Evolutionary conservation across 179 eudicot genomes (phyloP).

Genomic region (Silene vulgaris): DNA sequence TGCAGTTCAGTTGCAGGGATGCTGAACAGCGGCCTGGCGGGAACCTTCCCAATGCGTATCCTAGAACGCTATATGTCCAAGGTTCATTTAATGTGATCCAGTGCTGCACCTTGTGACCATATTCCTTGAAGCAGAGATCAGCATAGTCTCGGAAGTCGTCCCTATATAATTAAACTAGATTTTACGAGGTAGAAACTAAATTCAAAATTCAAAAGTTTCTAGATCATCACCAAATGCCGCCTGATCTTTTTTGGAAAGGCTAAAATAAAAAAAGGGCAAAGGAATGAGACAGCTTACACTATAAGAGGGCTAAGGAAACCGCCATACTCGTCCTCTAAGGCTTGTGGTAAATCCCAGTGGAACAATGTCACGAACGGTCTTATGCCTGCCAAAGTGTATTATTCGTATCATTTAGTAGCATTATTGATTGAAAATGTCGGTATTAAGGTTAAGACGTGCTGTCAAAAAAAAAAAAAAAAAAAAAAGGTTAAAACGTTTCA

Average conservation of each 20-base stretch:
- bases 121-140: constrained; percentile 36
- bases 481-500: no score
- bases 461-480: no score
- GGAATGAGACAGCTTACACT: constrained; percentile 37
- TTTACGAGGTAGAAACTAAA: background rate
- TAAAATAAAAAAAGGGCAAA: background rate
- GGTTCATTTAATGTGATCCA: constrained; percentile 44
- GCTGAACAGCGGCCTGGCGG: constrained; percentile 33
- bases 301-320: constrained; percentile 50
- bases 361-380: constrained; percentile 55
- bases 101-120: constrained; percentile 35
- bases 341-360: constrained; percentile 73
- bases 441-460: constrained; percentile 2
- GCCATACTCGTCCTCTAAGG: constrained; percentile 51
- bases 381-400: constrained; percentile 34
- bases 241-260: background rate
- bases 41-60: constrained; percentile 22
- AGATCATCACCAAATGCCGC: background rate
- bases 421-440: no score
- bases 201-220: no score
- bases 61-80: constrained; percentile 15
- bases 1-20: constrained; percentile 25
- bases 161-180: constrained; percentile 17
- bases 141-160: constrained; percentile 31
- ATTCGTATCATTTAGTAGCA: no score